A percentile compares a stretch with the other conserved stretches of the same genome.
These are phyloP conservation scores for Eutrema yunnanense DNA, from an alignment of 345 rosid genomes.

Conservation along the genomic window DNA sequence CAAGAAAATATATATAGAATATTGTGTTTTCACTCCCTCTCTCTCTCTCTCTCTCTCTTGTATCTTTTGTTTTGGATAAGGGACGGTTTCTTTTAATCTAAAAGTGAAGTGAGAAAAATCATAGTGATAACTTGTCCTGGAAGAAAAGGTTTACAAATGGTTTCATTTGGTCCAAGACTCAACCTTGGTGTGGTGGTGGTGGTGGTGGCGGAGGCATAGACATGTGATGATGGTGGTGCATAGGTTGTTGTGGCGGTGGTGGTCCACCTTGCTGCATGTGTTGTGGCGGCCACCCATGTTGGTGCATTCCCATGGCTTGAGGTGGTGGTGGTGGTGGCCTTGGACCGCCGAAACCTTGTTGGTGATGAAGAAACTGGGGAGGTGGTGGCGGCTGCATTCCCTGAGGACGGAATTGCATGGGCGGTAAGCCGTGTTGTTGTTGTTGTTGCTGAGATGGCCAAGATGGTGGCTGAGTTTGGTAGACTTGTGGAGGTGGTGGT, in stretches of 20 bases:
- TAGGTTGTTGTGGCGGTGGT: slow-evolving; percentile 61
- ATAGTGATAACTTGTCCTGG: slow-evolving; percentile 9
- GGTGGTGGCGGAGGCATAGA: slow-evolving; percentile 71
- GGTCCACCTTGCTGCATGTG: slow-evolving; percentile 35
- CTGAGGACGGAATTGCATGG: slow-evolving; percentile 63
- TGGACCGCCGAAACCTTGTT: slow-evolving; percentile 29
- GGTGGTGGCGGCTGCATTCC: slow-evolving; percentile 71
- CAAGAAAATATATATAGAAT: slow-evolving; percentile 4
- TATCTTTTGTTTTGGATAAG: slow-evolving; percentile 4
- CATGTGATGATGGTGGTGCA: slow-evolving; percentile 64
- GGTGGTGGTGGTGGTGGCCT: slow-evolving; percentile 81
- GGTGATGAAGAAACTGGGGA: slow-evolving; percentile 28
- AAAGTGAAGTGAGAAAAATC: neutral
- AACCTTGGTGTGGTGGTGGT: slow-evolving; percentile 43
- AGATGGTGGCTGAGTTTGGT: slow-evolving; percentile 42
- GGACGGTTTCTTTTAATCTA: neutral
- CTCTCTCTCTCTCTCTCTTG: neutral
- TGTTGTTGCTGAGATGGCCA: slow-evolving; percentile 70
- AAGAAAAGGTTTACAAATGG: slow-evolving; percentile 22
- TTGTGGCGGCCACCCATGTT: slow-evolving; percentile 57
- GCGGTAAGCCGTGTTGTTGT: slow-evolving; percentile 66
- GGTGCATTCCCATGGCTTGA: slow-evolving; percentile 75
- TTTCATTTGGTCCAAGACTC: neutral
- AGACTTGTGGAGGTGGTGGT: slow-evolving; percentile 69
- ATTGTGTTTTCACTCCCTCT: neutral